Evolutionary conservation across 257 asterid species (phyloP).

Genomic region (Fraxinus pennsylvanica): DNA sequence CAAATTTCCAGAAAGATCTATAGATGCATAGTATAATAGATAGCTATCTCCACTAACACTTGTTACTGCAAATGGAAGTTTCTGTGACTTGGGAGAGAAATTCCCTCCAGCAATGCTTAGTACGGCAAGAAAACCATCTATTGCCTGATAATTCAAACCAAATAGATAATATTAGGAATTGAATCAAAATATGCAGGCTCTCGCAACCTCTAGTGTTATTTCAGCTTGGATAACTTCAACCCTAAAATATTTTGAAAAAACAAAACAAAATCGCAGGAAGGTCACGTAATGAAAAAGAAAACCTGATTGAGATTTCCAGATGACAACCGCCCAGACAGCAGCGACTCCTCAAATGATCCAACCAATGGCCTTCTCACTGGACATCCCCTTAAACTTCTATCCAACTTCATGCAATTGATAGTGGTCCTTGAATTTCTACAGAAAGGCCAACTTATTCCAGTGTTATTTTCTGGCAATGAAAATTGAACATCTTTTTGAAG

Average conservation of each 20-base stretch:
- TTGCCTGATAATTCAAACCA: constrained; percentile 47
- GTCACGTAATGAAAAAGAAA: constrained; percentile 18
- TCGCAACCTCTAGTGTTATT: background rate
- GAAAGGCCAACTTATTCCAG: constrained; percentile 46
- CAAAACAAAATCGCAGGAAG: constrained; percentile 10
- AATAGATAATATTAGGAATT: constrained; percentile 15
- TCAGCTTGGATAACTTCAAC: background rate
- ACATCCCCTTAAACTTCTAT: constrained; percentile 52
- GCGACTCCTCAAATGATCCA: constrained; percentile 88
- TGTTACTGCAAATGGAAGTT: constrained; percentile 73
- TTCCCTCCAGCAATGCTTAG: constrained; percentile 69
- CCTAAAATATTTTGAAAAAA: background rate
- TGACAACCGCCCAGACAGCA: constrained; percentile 75
- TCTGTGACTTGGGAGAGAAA: constrained; percentile 71
- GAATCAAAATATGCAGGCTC: background rate
- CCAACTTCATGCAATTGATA: constrained; percentile 32
- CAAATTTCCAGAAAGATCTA: constrained; percentile 53
- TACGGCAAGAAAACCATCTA: constrained; percentile 82
- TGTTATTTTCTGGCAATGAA: constrained; percentile 39
- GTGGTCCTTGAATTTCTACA: constrained; percentile 36
- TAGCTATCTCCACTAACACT: constrained; percentile 72
- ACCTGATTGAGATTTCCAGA: constrained; percentile 66
- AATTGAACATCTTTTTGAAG: constrained; percentile 32
- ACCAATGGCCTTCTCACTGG: constrained; percentile 73
- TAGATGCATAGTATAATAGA: constrained; percentile 66